These are phyloP conservation scores for Scolecobasidium constrictum DNA, from an alignment of 2,329 filamentous ascomycete genomes.

Conservation along the genomic window DNA sequence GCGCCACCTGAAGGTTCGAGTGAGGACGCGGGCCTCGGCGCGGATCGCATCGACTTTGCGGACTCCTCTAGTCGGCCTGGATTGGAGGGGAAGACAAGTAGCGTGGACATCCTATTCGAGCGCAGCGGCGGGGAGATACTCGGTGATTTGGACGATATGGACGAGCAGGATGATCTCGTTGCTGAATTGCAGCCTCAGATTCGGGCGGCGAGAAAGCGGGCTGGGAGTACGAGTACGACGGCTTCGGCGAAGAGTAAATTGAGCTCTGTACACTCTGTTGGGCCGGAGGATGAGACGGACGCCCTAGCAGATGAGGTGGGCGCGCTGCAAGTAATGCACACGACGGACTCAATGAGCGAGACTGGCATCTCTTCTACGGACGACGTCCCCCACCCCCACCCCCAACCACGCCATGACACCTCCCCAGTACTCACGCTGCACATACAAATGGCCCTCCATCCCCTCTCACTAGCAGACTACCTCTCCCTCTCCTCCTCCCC, in stretches of 20 bases:
- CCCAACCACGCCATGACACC: conserved; percentile 10
- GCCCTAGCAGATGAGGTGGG: conserved; percentile 24
- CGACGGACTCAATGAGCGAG: background rate
- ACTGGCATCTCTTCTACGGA: conserved; percentile 7
- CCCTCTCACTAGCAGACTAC: conserved; percentile 50
- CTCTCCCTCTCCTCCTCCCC: conserved; percentile 20
- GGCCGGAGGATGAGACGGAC: conserved; percentile 33
- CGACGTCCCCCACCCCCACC: conserved; percentile 6
- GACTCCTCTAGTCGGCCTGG: background rate
- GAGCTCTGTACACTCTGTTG: conserved; percentile 23
- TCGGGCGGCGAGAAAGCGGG: conserved; percentile 15
- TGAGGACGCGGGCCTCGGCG: background rate
- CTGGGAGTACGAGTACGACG: conserved; percentile 26
- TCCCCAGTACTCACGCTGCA: conserved; percentile 46
- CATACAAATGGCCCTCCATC: conserved; percentile 59
- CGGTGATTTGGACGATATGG: background rate
- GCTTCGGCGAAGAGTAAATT: conserved; percentile 31
- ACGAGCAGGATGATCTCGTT: conserved; percentile 12
- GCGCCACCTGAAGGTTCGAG: background rate
- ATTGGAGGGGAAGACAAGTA: background rate
- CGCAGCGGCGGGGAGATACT: conserved; percentile 4
- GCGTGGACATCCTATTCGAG: conserved; percentile 8
- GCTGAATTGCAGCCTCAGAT: conserved; percentile 10
- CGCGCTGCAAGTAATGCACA: background rate
- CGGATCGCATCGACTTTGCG: background rate